Conservation (phyloP, 352 stramenopile genomes). For the Globisporangium uncinulatum region DNA sequence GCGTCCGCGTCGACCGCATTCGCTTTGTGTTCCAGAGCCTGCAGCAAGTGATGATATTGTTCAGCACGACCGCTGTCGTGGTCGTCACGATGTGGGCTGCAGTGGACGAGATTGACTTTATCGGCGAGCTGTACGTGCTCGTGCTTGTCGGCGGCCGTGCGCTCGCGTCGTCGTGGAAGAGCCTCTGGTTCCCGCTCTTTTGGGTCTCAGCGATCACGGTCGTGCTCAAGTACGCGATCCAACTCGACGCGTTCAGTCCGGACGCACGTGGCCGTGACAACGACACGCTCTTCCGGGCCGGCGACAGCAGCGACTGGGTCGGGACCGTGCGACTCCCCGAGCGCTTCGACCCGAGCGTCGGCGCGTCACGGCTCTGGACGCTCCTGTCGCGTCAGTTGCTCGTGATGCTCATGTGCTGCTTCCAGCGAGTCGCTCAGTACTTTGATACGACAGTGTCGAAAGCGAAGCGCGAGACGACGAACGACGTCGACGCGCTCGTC, state of each 20-base stretch:
- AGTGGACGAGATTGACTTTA: slow-evolving; percentile 50
- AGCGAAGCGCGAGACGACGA: slow-evolving; percentile 24
- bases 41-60: slow-evolving; percentile 60
- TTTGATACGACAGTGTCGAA: slow-evolving; percentile 48
- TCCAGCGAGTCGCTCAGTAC: slow-evolving; percentile 70
- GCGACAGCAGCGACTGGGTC: slow-evolving; percentile 54
- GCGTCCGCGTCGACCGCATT: slow-evolving; percentile 41
- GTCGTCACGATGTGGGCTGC: slow-evolving; percentile 69
- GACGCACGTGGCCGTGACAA: slow-evolving; percentile 9
- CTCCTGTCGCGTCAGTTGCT: slow-evolving; percentile 48
- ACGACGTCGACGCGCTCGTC: slow-evolving; percentile 31
- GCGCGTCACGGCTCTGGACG: slow-evolving; percentile 41
- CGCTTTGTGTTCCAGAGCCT: slow-evolving; percentile 49
- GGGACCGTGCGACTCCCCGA: slow-evolving; percentile 47
- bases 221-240: slow-evolving; percentile 59
- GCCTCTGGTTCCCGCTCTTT: slow-evolving; percentile 74
- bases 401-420: slow-evolving; percentile 65
- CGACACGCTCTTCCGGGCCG: slow-evolving; percentile 32
- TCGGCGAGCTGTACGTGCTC: slow-evolving; percentile 64
- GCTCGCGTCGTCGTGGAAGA: slow-evolving; percentile 53
- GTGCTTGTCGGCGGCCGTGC: slow-evolving; percentile 49
- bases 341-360: slow-evolving; percentile 22
- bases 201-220: slow-evolving; percentile 63
- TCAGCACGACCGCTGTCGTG: slow-evolving; percentile 59
- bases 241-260: slow-evolving; percentile 49